Evolutionary conservation across 257 asterid species (phyloP).

Genomic region (Dorcoceras hygrometricum): DNA sequence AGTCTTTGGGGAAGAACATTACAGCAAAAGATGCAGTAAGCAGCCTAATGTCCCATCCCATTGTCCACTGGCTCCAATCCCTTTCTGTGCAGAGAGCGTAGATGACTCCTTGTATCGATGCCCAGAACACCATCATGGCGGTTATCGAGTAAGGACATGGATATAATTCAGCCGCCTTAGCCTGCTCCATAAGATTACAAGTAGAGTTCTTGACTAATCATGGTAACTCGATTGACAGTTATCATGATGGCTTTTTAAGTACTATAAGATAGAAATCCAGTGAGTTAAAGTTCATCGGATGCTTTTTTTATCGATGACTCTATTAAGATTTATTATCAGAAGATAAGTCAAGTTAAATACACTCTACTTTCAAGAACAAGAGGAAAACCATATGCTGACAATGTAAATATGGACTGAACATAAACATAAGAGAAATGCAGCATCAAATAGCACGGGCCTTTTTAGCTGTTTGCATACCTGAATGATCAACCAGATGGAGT

Average conservation of each 20-base stretch:
- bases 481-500: slow-evolving; percentile 57
- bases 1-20: slow-evolving; percentile 5
- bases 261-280: background rate
- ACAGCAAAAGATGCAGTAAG: slow-evolving; percentile 43
- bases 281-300: background rate
- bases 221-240: background rate
- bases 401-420: background rate
- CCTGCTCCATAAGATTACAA: slow-evolving; percentile 26
- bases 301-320: no score
- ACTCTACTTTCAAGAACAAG: no score
- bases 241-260: background rate
- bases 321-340: no score
- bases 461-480: slow-evolving; percentile 41
- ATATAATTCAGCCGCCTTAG: slow-evolving; percentile 42
- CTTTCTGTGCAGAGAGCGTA: slow-evolving; percentile 45
- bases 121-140: slow-evolving; percentile 51
- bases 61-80: slow-evolving; percentile 55
- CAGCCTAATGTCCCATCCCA: slow-evolving; percentile 60
- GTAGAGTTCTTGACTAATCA: background rate
- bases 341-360: no score
- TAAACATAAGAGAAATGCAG: background rate
- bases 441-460: no score
- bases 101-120: slow-evolving; percentile 32
- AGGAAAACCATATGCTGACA: background rate
- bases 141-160: slow-evolving; percentile 64